Percentiles rank a stretch among this genome's conserved stretches.
phyloP scores from a whole-genome alignment of 495 filamentous ascomycete genomes.

The Aspergillus avenaceus region DNA sequence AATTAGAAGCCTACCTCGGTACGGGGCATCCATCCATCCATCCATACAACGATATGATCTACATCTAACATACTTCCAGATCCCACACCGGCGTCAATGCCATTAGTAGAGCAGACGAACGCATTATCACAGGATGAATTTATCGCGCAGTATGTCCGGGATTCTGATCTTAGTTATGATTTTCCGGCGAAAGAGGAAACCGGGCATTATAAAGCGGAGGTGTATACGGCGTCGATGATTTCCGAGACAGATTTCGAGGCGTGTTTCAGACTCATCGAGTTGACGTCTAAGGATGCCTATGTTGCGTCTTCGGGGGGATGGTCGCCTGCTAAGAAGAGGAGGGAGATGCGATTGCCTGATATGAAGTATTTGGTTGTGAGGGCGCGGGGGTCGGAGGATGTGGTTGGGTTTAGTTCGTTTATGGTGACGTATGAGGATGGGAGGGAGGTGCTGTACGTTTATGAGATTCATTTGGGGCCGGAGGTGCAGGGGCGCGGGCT shows the following conservation, averaged over 20 bases:
- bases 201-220: conserved; percentile 14
- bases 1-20: too few relatives aligned
- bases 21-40: too few relatives aligned
- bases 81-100: too few relatives aligned
- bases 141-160: too few relatives aligned
- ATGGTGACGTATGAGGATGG: conserved; percentile 81
- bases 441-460: conserved; percentile 74
- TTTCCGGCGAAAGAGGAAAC: too few relatives aligned
- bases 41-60: too few relatives aligned
- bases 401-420: conserved; percentile 71
- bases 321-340: conserved; percentile 62
- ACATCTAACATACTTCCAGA: too few relatives aligned
- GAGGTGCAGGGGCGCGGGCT: conserved; percentile 45
- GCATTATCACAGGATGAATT: too few relatives aligned
- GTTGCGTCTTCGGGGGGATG: conserved; percentile 60
- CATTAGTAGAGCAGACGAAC: too few relatives aligned
- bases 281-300: conserved; percentile 67
- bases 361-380: conserved; percentile 64
- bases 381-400: conserved; percentile 25
- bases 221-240: conserved; percentile 48
- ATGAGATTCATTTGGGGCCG: conserved; percentile 74
- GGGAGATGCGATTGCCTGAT: conserved; percentile 72
- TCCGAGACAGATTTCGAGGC: conserved; percentile 49
- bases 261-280: conserved; percentile 68
- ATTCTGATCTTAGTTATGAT: too few relatives aligned